Conservation (phyloP, 2,329 filamentous ascomycete genomes). For the Ceratocystis eucalypticola region DNA sequence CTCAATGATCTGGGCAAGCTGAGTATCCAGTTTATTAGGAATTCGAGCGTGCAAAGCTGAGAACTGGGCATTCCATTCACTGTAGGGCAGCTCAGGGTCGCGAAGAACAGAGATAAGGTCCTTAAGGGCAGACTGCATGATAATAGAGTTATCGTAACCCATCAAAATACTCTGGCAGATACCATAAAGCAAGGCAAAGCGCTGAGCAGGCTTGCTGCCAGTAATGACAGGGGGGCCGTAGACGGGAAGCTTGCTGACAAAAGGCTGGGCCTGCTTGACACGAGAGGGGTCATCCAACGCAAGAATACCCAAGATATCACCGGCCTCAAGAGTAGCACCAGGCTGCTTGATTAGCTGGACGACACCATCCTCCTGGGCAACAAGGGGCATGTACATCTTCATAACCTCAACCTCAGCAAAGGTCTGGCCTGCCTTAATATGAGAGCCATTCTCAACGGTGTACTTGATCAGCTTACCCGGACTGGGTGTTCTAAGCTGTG, state of each 20-base stretch:
- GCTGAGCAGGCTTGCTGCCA: constrained; percentile 82
- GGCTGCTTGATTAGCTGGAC: constrained; percentile 99
- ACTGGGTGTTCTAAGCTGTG: constrained; percentile 84
- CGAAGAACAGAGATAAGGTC: constrained; percentile 84
- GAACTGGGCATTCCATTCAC: constrained; percentile 91
- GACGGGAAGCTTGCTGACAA: constrained; percentile 77
- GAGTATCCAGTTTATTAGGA: constrained; percentile 79
- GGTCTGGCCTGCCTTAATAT: constrained; percentile 80
- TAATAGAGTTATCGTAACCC: constrained; percentile 94
- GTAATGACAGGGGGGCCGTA: constrained; percentile 76
- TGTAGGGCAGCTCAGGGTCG: constrained; percentile 80
- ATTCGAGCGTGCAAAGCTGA: constrained; percentile 95
- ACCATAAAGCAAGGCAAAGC: constrained; percentile 61
- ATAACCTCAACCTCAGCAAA: constrained; percentile 98
- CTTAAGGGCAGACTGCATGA: constrained; percentile 78
- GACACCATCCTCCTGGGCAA: constrained; percentile 87
- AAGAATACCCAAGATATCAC: constrained; percentile 95
- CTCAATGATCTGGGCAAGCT: constrained; percentile 75
- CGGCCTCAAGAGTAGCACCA: constrained; percentile 90
- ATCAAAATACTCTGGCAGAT: constrained; percentile 77
- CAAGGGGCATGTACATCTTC: constrained; percentile 99
- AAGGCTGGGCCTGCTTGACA: constrained; percentile 92
- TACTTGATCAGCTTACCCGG: constrained; percentile 98
- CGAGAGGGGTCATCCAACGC: constrained; percentile 88
- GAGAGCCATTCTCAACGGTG: constrained; percentile 85